A percentile compares a stretch with the other conserved stretches of the same genome.
phyloP scores from a whole-genome alignment of 805 yeast species.

The Trichomonascus vanleenenianus region DNA sequence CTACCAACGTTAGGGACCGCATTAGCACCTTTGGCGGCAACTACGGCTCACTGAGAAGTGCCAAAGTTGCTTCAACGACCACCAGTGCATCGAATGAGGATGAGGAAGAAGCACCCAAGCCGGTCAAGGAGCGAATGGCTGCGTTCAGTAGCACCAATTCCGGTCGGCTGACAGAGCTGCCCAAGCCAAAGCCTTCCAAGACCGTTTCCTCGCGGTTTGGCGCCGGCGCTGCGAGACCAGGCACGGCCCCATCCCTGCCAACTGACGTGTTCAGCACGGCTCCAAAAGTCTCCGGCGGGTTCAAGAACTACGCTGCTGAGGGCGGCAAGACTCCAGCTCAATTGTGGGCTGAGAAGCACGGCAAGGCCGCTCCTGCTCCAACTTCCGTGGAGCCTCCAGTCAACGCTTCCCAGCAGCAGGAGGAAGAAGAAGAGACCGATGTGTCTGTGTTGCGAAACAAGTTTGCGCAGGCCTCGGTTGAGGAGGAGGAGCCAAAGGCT shows the following conservation, averaged over 20 bases:
- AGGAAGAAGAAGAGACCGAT: constrained; percentile 13
- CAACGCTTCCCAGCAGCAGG: constrained; percentile 11
- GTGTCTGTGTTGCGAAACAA: constrained; percentile 10
- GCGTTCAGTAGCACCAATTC: constrained; percentile 31
- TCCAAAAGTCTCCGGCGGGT: constrained; percentile 15
- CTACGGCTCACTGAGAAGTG: background rate
- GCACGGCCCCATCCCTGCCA: constrained; percentile 30
- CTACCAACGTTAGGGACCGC: constrained; percentile 4
- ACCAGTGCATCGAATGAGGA: constrained; percentile 17
- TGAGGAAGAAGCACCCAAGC: constrained; percentile 20
- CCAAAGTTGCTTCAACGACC: constrained; percentile 8
- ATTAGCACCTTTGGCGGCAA: background rate
- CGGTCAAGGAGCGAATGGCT: constrained; percentile 26
- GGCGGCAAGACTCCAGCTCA: constrained; percentile 92
- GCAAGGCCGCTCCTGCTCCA: constrained; percentile 35
- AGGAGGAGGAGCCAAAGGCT: constrained; percentile 11
- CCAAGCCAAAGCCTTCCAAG: constrained; percentile 48
- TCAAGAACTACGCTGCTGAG: constrained; percentile 55
- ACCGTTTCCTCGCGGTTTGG: constrained; percentile 23
- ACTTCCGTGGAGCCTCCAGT: constrained; percentile 12
- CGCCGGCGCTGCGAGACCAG: constrained; percentile 29
- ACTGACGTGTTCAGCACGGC: constrained; percentile 36
- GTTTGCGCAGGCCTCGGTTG: constrained; percentile 6
- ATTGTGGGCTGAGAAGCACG: constrained; percentile 88
- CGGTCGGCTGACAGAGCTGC: constrained; percentile 52